Base-by-base conservation (phyloP, 371 early-diverging fungal species). In the Agmasoma carcini region DNA sequence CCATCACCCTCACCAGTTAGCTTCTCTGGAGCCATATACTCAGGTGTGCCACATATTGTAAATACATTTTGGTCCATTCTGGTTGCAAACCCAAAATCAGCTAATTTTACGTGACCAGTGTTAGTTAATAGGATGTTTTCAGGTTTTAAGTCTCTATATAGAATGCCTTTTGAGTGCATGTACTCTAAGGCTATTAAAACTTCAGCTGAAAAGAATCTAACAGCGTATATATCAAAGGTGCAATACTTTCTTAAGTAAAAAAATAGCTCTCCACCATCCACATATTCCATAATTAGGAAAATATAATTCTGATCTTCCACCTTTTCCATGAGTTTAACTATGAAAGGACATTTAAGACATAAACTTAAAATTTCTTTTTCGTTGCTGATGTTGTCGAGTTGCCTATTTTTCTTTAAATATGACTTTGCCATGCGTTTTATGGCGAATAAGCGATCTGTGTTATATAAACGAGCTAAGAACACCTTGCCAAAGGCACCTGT, bases 401-500 rank as follows among this genome's bases (percentile, higher is more conserved):
- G 92, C 69, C 89, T 87, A 69, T 87, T 74, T 55, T 84, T 79
- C 29, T 94, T 85, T 5, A 97, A 84, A 64, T 90, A 87, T 11
- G 82, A 67, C 73, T 90, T 93, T 52, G 84, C 83, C 48, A 97
- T 78, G 1, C 90, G 87, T 72, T 97, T 97, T 79, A 93, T 84
- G 0, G 98, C 98, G 70, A 59, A 66, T 22, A 43, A 2, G 0
- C 20, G 79, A 20, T 77, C 79, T 48, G 81, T 84, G 19, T 66
- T 55, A 55, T 81, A 80, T 44, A 80, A 79, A 46, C 79, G 81
- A 15, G 83, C 87, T 20, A 95, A 78, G 73, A 87, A 88, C 37
- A 95, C 98, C 71, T 92, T 94, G 38, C 96, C 96, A 79, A 93
- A 95, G 1, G 95, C 94, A 40, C 96, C 96, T 58, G 87, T 87